Evolutionary conservation across 352 stramenopile genomes (phyloP).

Genomic region (Pythium inflatum): DNA sequence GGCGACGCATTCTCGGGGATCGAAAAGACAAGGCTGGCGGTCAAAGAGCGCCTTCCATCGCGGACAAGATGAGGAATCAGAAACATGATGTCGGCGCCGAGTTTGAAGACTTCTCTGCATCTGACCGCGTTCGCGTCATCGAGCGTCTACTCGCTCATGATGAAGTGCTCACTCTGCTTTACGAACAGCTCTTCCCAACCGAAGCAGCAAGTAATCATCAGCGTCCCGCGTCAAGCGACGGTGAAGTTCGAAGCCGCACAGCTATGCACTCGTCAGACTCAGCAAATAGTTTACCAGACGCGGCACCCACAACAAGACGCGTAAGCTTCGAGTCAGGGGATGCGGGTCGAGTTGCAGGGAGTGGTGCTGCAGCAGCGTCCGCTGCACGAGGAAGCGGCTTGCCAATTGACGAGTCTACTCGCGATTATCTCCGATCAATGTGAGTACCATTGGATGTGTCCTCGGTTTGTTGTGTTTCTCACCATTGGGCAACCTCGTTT

Average conservation of each 20-base stretch:
- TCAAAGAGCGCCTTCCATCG: constrained; percentile 19
- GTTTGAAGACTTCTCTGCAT: constrained; percentile 69
- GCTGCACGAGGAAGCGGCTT: constrained; percentile 25
- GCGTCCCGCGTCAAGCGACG: constrained; percentile 20
- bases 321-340: constrained; percentile 28
- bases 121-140: constrained; percentile 74
- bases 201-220: constrained; percentile 1
- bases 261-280: constrained; percentile 25
- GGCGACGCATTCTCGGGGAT: constrained; percentile 34
- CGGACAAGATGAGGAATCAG: constrained; percentile 40
- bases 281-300: constrained; percentile 29
- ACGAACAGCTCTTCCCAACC: constrained; percentile 75
- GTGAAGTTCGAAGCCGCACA: not conserved
- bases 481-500: not conserved
- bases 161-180: constrained; percentile 76
- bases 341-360: constrained; percentile 20
- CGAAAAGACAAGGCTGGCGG: constrained; percentile 26
- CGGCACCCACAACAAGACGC: not conserved
- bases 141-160: constrained; percentile 78
- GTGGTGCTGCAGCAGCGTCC: constrained; percentile 28
- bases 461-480: not conserved
- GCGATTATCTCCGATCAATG: constrained; percentile 37
- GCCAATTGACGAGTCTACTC: constrained; percentile 33
- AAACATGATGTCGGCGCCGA: constrained; percentile 44
- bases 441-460: not conserved